Base-by-base conservation (phyloP, 2,329 filamentous ascomycete genomes). In the Ciborinia camelliae region DNA sequence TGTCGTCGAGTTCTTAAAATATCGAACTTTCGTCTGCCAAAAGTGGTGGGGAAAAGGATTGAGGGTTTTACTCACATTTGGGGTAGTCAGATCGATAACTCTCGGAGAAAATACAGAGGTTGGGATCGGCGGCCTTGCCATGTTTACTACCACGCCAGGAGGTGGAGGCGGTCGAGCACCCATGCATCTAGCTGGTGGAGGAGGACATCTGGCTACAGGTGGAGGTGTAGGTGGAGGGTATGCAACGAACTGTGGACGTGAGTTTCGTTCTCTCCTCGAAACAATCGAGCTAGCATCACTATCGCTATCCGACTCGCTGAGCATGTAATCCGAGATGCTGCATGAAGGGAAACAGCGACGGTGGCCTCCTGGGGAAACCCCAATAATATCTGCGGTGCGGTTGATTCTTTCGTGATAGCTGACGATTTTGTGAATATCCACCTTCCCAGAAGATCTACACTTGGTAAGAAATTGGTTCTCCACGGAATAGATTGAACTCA, bases 401-500 rank as follows among this genome's bases (percentile, higher is more conserved):
- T 60, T 54, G 28, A 72, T 67, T 15, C 70, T 68, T 18, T 69
- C 67, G 64, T 72, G 66, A 30, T 62, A 69, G 30, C 58, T 65
- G 14, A 72, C 68, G 41, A 74, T 64, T 28, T 58, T 68, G 37
- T 68, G 59, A 45, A 74, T 54, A 50, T 73, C 67, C 9, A 68
- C 61, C 30, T 65, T 69, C 4, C 68, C 66, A 47, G 67, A 60
- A 20, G 69, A 65, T 10, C 71, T 72, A 43, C 57, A 52, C 45
- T 30, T 60, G 39, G 18, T 35, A 39, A 52, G 65, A 32, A 63
- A 51, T 61, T 9, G 10, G 4, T 20, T 41, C 51, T 14, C 10
- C 14, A 5, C 18, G 18, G n/a, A 47, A 14, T 4, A 10, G 7
- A 15, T 12, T 7, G 26, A 39, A 67, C 72, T 66, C 59, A 72